Base-by-base conservation (phyloP, 306 rosid species). In the Cicer judaicum region DNA sequence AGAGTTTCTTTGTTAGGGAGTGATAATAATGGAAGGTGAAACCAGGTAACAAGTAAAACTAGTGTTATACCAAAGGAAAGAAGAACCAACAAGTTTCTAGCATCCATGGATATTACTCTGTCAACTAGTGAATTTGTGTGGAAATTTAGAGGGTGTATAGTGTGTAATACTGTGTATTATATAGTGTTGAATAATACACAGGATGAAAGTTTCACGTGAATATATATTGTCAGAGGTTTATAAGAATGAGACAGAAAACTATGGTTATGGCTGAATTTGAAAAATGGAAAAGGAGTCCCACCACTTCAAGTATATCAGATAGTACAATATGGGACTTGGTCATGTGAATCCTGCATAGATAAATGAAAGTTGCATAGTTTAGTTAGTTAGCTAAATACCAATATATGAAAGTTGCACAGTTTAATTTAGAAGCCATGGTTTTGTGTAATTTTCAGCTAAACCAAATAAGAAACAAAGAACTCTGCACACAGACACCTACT, bases 41-140 rank as follows among this genome's bases (percentile, higher is more conserved):
- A 3, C 89, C 92, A 88, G 11, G 94, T 64, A 68, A 83, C 12
- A 61, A 87, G 47, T 1, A 91, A 74, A 79, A 68, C 81, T 46
- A 81, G 47, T 6, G 42, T 77, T 38, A 59, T 6, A 64, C 72
- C 15, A 41, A 87, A 53, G 18, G 80, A 66, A 1, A 91, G 85
- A 61, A 85, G 80, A 86, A 82, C 59, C 15, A 82, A 15, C 16
- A 85, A 39, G 64, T 36, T 83, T 74, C 69, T 84, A 36, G 83
- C 56, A 12, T 88, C 96, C 97, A 91, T 93, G 74, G 78, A 50
- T 65, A 53, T 42, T 3, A 8, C 41, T 18, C 46, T 47, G 2
- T 39, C 66, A 60, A 41, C 12, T 6, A 49, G 38, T 49, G 18
- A 42, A 41, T 55, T 61, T 19, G 63, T 18, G 68, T 57, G 8